Conservation (phyloP, 352 stramenopile species). For the Phytophthora constricta region DNA sequence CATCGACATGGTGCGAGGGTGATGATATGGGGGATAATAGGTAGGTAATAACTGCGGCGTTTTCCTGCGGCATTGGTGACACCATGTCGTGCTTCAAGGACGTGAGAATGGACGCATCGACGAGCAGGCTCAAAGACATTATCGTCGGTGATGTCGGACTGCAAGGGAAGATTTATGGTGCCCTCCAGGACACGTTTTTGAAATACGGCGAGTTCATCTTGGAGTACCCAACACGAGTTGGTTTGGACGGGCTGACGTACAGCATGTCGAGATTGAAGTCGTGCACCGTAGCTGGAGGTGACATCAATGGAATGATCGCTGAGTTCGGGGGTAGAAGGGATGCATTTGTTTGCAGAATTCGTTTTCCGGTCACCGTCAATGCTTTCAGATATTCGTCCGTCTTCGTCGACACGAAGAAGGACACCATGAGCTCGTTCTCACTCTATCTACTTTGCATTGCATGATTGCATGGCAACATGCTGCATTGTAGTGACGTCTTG, state of each 20-base stretch:
- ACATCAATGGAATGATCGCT: constrained; percentile 40
- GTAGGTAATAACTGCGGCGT: constrained; percentile 12
- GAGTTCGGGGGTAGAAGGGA: constrained; percentile 18
- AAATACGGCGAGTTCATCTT: constrained; percentile 12
- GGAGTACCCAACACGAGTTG: constrained; percentile 8
- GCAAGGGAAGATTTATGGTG: constrained; percentile 8
- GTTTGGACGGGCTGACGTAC: constrained; percentile 49
- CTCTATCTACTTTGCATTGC: constrained; percentile 19
- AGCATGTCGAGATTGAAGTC: constrained; percentile 61
- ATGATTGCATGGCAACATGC: constrained; percentile 12
- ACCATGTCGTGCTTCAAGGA: constrained; percentile 61
- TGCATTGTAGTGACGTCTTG: constrained; percentile 28
- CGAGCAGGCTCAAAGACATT: constrained; percentile 71
- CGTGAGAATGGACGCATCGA: constrained; percentile 73
- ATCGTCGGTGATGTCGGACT: constrained; percentile 29
- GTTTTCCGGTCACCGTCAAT: neutral
- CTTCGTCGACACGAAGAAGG: constrained; percentile 35
- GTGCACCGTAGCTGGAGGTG: constrained; percentile 43
- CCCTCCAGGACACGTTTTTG: constrained; percentile 30
- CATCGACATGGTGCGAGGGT: constrained; percentile 73
- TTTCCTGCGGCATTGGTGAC: constrained; percentile 13
- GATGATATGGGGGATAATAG: constrained; percentile 14
- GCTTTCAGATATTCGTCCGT: constrained; percentile 39
- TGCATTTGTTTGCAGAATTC: constrained; percentile 1
- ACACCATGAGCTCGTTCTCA: constrained; percentile 29